Base-by-base conservation (phyloP, 257 asterid genomes). In the Solanum phureja region DNA sequence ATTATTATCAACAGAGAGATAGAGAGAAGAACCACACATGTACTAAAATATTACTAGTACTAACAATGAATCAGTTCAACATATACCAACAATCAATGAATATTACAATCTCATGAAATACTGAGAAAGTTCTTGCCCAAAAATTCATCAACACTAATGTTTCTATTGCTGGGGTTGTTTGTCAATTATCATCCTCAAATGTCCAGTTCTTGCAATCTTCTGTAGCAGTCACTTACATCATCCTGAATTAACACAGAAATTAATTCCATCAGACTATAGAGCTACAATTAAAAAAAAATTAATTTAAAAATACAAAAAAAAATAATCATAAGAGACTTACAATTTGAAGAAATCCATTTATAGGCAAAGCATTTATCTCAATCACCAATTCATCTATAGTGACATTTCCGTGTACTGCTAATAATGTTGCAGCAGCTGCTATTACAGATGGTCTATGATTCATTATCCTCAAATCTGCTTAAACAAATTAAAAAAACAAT, bases 341-440 rank as follows among this genome's bases (percentile, higher is more conserved):
- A 83, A 69, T 90, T 24, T 89, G 37, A n/a, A 91, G 87, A 64
- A 88, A 86, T 34, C 64, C 88, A 52, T 60, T 52, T 40, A 89
- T 62, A 71, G 87, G 75, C 73, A 91, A 88, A n/a, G 85, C 86
- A 38, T 87, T 83, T 56, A 94, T 88, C 89, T 73, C 91, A 66
- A 82, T 87, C 89, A 77, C 89, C 89, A 94, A 74, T 16, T 90
- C 88, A 16, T 92, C 85, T 87, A 85, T 90, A 0, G 89, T 88
- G 88, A 92, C 89, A 21, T 83, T 88, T 79, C 86, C 88, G 90
- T 93, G 91, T 89, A 92, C 3, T 66, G 87, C 92, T 84, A 92
- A 37, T 89, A 94, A 90, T 89, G 95, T 90, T 68, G 97, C 97
- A 35, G 98, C 94, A 86, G 95, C 97, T 81, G 96, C 97, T 79